Percentiles rank a stretch among this genome's conserved stretches.
These are phyloP conservation scores for Saccharomycopsis microspora DNA, from an alignment of 805 yeast species.

Conservation along the genomic window DNA sequence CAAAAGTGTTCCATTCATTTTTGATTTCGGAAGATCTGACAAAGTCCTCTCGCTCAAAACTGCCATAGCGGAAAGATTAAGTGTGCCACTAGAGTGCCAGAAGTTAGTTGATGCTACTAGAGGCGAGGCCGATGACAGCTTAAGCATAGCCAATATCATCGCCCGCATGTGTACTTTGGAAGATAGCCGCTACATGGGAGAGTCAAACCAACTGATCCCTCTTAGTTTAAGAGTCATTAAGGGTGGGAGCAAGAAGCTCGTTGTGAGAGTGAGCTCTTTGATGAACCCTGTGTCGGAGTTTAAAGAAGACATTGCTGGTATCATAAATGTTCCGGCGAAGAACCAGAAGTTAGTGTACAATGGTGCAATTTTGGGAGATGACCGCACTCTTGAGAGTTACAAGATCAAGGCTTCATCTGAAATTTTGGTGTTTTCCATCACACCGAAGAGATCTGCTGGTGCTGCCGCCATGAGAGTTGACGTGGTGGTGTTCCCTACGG, in stretches of 20 bases:
- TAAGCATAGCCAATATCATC: not conserved
- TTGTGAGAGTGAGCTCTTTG: not conserved
- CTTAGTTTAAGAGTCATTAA: not conserved
- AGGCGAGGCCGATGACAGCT: not conserved
- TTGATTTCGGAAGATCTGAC: not conserved
- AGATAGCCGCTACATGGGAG: too few species aligned
- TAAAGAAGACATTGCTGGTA: not conserved
- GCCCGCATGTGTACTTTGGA: too few species aligned
- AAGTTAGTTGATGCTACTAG: not conserved
- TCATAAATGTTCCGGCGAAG: not conserved
- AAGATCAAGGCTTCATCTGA: not conserved
- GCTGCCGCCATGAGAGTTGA: not conserved
- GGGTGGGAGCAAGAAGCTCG: not conserved
- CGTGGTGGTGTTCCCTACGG: not conserved
- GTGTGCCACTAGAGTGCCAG: not conserved
- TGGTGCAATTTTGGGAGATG: constrained; percentile 3
- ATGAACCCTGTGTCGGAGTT: not conserved
- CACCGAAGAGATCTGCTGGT: not conserved
- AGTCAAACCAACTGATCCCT: not conserved
- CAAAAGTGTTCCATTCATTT: not conserved
- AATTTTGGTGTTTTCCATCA: not conserved
- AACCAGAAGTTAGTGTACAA: constrained; percentile 5
- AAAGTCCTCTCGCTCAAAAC: not conserved
- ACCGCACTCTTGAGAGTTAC: constrained; percentile 1
- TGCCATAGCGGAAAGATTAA: not conserved